Conservation (phyloP, 441 rosid species). For the Eruca vesicaria region DNA sequence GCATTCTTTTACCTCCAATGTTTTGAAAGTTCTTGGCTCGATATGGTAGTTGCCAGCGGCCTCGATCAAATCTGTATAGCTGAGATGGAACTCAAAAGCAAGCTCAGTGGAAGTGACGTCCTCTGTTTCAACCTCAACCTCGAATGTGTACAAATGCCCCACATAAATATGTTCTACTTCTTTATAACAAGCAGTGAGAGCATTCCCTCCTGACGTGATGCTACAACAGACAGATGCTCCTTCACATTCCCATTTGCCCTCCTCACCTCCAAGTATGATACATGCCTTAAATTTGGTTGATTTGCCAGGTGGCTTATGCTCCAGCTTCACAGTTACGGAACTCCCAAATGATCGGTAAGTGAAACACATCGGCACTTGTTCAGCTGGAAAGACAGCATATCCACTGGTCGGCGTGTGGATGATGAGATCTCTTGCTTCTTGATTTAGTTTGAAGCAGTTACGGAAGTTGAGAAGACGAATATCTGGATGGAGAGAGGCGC, state of each 20-base stretch:
- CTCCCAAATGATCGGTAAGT: not conserved
- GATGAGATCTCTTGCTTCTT: conserved; percentile 4
- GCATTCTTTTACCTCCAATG: not conserved
- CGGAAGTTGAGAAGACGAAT: not conserved
- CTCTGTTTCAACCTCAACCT: not conserved
- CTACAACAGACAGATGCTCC: not conserved
- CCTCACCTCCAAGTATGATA: not conserved
- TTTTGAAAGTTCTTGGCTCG: not conserved
- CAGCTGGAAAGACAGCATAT: not conserved
- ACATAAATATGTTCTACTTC: not conserved
- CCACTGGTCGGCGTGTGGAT: not conserved
- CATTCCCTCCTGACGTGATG: not conserved
- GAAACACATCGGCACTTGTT: not conserved
- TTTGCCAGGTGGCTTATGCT: not conserved
- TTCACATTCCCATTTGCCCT: too few species aligned
- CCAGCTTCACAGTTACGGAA: not conserved
- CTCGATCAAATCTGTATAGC: too few species aligned
- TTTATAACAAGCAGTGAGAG: not conserved
- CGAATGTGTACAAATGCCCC: not conserved
- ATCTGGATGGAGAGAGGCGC: not conserved
- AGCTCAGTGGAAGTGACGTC: conserved; percentile 5
- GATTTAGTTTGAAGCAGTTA: not conserved
- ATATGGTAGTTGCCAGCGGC: too few species aligned
- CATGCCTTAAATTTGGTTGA: not conserved
- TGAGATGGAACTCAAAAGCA: not conserved